These are phyloP conservation scores for Parastagonospora nodorum DNA, from an alignment of 2,329 filamentous ascomycete species.

Conservation along the genomic window DNA sequence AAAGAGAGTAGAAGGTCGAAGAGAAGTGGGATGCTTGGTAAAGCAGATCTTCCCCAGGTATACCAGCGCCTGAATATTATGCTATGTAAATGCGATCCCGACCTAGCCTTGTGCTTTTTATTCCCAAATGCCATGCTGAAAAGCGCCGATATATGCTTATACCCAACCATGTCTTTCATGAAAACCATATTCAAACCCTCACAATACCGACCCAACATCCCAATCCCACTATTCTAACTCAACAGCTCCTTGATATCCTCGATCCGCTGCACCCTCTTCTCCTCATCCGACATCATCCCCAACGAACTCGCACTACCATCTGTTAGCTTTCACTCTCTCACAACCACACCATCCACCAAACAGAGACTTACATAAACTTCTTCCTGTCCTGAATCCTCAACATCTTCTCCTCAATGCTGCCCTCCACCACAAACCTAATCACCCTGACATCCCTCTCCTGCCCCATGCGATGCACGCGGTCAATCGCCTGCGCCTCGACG, in stretches of 20 bases:
- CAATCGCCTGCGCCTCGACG: slow-evolving; percentile 94
- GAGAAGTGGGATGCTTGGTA: too few relatives aligned
- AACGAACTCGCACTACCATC: slow-evolving; percentile 79
- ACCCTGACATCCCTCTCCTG: slow-evolving; percentile 86
- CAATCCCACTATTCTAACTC: slow-evolving; percentile 52
- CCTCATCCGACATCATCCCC: slow-evolving; percentile 93
- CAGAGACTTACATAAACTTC: slow-evolving; percentile 89
- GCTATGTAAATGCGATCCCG: too few relatives aligned
- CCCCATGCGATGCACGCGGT: slow-evolving; percentile 96
- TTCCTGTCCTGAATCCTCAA: slow-evolving; percentile 90
- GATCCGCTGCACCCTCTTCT: slow-evolving; percentile 86
- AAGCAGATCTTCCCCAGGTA: too few relatives aligned
- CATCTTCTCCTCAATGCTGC: slow-evolving; percentile 96
- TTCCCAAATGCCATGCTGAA: too few relatives aligned
- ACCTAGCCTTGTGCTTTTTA: too few relatives aligned
- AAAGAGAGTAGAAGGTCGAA: too few relatives aligned
- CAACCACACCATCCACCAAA: too few relatives aligned
- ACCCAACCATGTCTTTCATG: not conserved
- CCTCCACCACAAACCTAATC: slow-evolving; percentile 83
- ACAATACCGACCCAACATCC: not conserved
- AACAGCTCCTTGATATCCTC: slow-evolving; percentile 94
- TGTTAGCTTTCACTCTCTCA: slow-evolving; percentile 24
- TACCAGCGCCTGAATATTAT: too few relatives aligned
- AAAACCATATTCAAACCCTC: not conserved
- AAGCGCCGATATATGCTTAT: not conserved